Evolutionary conservation across 225 moss, liverwort and hornwort genomes (phyloP).

Genomic region (Thuidium tamariscinum): DNA sequence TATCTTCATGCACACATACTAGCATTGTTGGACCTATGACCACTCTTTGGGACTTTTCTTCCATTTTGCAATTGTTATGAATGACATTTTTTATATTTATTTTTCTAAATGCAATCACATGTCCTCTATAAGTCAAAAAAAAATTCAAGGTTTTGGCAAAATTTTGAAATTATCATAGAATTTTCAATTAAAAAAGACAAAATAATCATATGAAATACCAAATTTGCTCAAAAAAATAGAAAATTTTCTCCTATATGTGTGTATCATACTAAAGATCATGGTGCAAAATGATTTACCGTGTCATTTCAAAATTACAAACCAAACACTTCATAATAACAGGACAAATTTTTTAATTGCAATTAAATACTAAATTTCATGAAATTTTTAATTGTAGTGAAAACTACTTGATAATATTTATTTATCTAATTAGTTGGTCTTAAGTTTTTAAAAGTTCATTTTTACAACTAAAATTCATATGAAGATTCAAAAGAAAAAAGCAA

Average conservation of each 20-base stretch:
- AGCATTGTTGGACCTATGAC: neutral
- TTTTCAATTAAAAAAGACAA: neutral
- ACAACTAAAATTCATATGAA: neutral
- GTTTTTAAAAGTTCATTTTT: neutral
- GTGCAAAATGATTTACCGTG: neutral
- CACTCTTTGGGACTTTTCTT: neutral
- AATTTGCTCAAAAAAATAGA: neutral
- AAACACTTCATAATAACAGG: neutral
- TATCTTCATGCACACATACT: no score
- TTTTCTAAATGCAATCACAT: neutral
- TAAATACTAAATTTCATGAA: neutral
- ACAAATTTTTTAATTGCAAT: neutral
- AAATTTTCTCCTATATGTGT: neutral
- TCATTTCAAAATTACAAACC: neutral
- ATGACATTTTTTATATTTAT: neutral
- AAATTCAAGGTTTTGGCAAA: accelerated
- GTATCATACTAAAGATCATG: neutral
- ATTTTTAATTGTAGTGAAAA: neutral
- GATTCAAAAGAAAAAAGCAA: neutral
- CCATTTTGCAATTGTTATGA: neutral
- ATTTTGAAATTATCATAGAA: neutral
- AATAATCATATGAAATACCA: neutral
- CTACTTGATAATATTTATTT: neutral
- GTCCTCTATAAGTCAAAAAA: no score
- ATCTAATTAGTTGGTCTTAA: neutral